These are phyloP conservation scores for Tricholoma bakamatsutake DNA, from an alignment of 768 basidiomycete genomes.

Conservation along the genomic window DNA sequence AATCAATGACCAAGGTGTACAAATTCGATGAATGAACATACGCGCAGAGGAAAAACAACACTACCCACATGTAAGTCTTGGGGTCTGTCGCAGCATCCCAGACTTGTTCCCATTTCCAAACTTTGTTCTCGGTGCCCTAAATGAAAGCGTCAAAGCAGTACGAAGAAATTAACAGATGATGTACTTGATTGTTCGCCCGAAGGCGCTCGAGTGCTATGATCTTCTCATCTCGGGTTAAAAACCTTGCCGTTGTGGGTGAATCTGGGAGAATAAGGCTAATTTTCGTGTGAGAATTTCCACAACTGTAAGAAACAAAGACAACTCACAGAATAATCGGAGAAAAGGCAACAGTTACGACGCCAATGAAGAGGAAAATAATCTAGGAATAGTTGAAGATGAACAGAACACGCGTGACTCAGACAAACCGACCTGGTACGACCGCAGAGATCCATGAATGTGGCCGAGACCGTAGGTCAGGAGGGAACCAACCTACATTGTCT, in stretches of 20 bases:
- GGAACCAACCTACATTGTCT: constrained; percentile 29
- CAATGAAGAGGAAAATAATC: constrained; percentile 42
- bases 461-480: constrained; percentile 37
- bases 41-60: constrained; percentile 38
- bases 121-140: constrained; percentile 36
- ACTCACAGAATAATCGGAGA: constrained; percentile 32
- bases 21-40: constrained; percentile 9
- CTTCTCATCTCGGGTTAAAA: constrained; percentile 36
- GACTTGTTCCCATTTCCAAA: constrained; percentile 42
- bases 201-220: constrained; percentile 36
- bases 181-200: constrained; percentile 35
- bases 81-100: constrained; percentile 30
- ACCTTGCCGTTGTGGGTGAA: constrained; percentile 35
- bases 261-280: constrained; percentile 36
- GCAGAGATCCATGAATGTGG: constrained; percentile 30
- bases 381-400: constrained; percentile 5
- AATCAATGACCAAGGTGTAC: background rate
- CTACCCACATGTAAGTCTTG: constrained; percentile 38
- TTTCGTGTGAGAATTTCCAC: background rate
- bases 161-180: background rate
- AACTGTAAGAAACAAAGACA: background rate
- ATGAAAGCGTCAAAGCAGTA: background rate
- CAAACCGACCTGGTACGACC: constrained; percentile 35
- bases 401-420: constrained; percentile 1
- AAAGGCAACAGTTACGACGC: constrained; percentile 31